Conservation (phyloP, 108 stramenopile species). For the Fragilariopsis cylindrus region DNA sequence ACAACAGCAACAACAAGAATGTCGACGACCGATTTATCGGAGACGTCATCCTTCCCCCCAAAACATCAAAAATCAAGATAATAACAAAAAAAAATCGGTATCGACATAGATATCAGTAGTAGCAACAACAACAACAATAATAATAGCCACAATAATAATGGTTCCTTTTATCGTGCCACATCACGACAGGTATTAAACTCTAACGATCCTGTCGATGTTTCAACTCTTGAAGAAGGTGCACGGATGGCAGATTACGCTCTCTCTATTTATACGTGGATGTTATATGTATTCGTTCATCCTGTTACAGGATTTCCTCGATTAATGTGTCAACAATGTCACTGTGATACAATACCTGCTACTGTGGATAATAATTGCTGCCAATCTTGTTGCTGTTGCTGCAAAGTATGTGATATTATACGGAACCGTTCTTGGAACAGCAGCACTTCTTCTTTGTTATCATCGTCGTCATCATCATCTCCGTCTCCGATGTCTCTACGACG, state of each 20-base stretch:
- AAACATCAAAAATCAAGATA: neutral
- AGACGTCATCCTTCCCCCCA: neutral
- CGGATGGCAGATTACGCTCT: conserved; percentile 81
- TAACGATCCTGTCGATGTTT: conserved; percentile 52
- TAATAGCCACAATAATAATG: neutral
- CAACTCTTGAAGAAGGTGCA: conserved; percentile 79
- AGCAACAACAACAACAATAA: neutral
- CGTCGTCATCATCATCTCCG: neutral
- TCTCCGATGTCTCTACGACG: neutral
- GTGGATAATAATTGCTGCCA: neutral
- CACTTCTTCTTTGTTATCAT: neutral
- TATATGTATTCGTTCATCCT: conserved; percentile 86
- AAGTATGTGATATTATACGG: neutral
- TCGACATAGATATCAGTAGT: neutral
- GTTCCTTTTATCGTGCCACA: conserved; percentile 18
- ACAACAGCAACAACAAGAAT: neutral
- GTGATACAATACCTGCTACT: neutral
- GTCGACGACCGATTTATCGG: neutral
- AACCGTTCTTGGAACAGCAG: neutral
- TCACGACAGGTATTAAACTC: conserved; percentile 57
- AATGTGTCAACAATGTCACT: conserved; percentile 32
- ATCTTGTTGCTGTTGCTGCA: conserved; percentile 2
- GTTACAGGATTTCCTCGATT: conserved; percentile 68
- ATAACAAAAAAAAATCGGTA: neutral
- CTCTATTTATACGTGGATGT: conserved; percentile 88